Percentiles rank a stretch among this genome's conserved stretches.
Evolutionary conservation across 306 rosid genomes (phyloP).

Genomic region (Prinsepia uniflora): DNA sequence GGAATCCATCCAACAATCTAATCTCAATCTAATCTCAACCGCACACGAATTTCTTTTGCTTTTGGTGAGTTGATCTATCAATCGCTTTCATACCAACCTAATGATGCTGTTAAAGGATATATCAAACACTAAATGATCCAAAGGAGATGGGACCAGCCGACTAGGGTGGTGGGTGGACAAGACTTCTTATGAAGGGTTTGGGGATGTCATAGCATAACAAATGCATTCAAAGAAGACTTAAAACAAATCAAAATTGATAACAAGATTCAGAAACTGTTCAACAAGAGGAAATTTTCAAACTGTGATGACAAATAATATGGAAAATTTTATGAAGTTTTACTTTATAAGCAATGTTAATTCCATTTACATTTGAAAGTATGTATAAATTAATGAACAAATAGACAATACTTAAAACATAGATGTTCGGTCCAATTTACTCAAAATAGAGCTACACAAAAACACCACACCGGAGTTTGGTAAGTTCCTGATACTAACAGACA

Average conservation of each 20-base stretch:
- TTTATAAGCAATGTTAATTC: not conserved
- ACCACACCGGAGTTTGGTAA: not conserved
- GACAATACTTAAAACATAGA: not conserved
- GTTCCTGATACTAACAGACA: not conserved
- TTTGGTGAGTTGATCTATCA: conserved; percentile 17
- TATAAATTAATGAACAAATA: not conserved
- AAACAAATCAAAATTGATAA: no score
- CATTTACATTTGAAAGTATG: not conserved
- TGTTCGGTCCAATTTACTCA: not conserved
- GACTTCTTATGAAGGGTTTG: not conserved
- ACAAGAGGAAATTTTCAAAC: not conserved
- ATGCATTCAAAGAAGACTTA: no score
- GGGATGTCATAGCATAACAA: no score
- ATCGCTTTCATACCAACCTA: conserved; percentile 4
- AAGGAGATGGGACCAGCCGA: conserved; percentile 4
- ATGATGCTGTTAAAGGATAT: not conserved
- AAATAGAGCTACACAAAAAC: not conserved
- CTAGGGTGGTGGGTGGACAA: not conserved
- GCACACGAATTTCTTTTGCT: conserved; percentile 26
- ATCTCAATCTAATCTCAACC: conserved; percentile 30
- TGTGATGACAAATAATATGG: not conserved
- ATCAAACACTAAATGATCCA: not conserved
- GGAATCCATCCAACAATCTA: not conserved
- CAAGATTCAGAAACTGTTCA: not conserved
- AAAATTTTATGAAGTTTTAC: not conserved